phyloP scores from a whole-genome alignment of 2,329 filamentous ascomycete genomes.

The Didymella glomerata region DNA sequence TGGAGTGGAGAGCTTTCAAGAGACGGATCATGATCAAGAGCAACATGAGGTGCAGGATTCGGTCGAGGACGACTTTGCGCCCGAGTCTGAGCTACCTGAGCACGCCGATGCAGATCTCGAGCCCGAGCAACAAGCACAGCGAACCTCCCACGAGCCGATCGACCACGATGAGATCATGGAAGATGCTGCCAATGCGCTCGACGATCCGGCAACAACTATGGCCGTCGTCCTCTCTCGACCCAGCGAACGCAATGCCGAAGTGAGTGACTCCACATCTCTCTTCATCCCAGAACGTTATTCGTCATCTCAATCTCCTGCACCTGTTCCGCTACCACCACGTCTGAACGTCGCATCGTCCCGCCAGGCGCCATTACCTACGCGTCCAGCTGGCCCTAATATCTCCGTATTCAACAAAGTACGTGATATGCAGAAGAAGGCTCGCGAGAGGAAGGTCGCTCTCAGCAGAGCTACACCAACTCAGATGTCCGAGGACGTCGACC shows the following conservation, averaged over 20 bases:
- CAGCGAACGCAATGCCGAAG: neutral
- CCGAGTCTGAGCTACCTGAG: neutral
- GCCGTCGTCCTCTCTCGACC: neutral
- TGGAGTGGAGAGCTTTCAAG: neutral
- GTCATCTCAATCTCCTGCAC: neutral
- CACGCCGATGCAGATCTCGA: neutral
- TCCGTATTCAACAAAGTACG: constrained; percentile 24
- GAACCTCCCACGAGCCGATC: neutral
- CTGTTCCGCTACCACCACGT: neutral
- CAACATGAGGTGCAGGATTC: constrained; percentile 4
- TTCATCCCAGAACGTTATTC: constrained; percentile 26
- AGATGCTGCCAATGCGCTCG: neutral
- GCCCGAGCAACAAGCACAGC: constrained; percentile 4
- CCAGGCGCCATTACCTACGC: no score
- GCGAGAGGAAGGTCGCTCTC: constrained; percentile 14
- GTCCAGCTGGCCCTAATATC: neutral
- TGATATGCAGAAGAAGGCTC: constrained; percentile 19
- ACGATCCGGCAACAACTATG: neutral
- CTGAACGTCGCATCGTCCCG: neutral
- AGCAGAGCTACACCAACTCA: constrained; percentile 5
- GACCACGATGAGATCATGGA: neutral
- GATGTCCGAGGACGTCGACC: constrained; percentile 5
- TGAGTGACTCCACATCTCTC: constrained; percentile 19
- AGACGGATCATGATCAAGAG: neutral
- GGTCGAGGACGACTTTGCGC: constrained; percentile 7